A percentile compares a stretch with the other conserved stretches of the same genome.
Evolutionary conservation across 2,329 filamentous ascomycete genomes (phyloP).

Genomic region (Grosmannia huntii): DNA sequence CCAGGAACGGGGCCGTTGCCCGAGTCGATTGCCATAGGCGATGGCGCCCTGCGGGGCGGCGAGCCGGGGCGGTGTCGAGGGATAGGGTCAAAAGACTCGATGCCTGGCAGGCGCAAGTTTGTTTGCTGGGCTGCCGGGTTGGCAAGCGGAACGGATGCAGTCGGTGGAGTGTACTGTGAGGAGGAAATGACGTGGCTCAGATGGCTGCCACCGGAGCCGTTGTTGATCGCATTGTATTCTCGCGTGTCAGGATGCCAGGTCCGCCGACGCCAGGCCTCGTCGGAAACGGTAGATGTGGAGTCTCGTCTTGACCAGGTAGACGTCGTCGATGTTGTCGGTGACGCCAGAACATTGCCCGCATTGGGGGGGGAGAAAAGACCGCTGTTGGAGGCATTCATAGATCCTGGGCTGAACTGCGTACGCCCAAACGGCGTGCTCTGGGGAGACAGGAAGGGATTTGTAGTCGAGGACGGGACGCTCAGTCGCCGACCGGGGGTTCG

Average conservation of each 20-base stretch:
- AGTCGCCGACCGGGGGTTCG: slow-evolving; percentile 61
- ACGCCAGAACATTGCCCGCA: slow-evolving; percentile 43
- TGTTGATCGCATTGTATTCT: slow-evolving; percentile 32
- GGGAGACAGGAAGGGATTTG: slow-evolving; percentile 60
- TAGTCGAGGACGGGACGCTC: slow-evolving; percentile 61
- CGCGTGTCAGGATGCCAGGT: slow-evolving; percentile 83
- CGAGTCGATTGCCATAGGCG: slow-evolving; percentile 66
- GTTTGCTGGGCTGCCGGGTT: slow-evolving; percentile 38
- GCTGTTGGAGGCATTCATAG: slow-evolving; percentile 41
- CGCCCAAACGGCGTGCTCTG: slow-evolving; percentile 43
- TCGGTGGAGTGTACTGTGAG: slow-evolving; percentile 28
- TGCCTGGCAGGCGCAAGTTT: slow-evolving; percentile 65
- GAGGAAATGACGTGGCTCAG: slow-evolving; percentile 65
- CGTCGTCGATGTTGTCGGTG: slow-evolving; percentile 52
- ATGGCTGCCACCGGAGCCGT: slow-evolving; percentile 46
- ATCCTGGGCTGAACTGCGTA: slow-evolving; percentile 38
- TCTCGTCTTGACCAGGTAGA: slow-evolving; percentile 50
- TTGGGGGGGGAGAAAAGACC: slow-evolving; percentile 42
- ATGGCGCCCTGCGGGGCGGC: slow-evolving; percentile 50
- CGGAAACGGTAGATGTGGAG: slow-evolving; percentile 46
- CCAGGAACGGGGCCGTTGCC: slow-evolving; percentile 22
- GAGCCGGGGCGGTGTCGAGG: slow-evolving; percentile 49
- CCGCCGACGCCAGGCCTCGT: slow-evolving; percentile 68
- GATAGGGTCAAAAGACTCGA: slow-evolving; percentile 79
- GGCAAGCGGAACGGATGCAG: slow-evolving; percentile 33